Base-by-base conservation (phyloP, 805 yeast genomes). In the Komagataella pastoris region DNA sequence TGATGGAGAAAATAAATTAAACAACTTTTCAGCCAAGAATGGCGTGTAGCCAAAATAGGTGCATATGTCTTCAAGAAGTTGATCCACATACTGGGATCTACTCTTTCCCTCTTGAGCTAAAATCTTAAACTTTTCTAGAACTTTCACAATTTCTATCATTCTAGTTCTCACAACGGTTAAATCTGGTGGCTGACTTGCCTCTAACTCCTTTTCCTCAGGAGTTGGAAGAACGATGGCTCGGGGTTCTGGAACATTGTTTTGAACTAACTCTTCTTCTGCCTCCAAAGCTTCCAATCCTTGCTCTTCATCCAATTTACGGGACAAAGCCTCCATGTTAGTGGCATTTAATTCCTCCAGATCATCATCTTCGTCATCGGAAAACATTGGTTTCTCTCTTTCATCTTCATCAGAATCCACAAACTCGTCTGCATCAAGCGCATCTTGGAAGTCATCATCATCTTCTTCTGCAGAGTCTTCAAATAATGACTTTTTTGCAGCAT, bases 101-200 rank as follows among this genome's bases (percentile, higher is more conserved):
- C 91, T 82, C 63, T 79, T 81, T 12, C 96, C 97, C 59, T 81
- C 90, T 65, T 89, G 96, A 6, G 88, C 84, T 60, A 88, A 64
- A 50, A 72, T 83, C 63, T 81, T 82, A 71, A 91, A 88, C 67
- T 91, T 88, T 66, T 91, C 97, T 59, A 93, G 76, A 17, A 91
- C 97, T 65, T 90, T 90, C 50, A 90, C 91, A 56, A 95, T 80
- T 71, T 93, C 99, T 59, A 91, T 81, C 85, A 93, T 91, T 70
- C 99, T 81, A 17, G 97, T 88, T 69, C 98, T 81, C 6, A 87
- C 77, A 59, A 86, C 74, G 6, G 89, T 86, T 49, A 90, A 75
- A 64, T 89, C 96, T 58, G 81, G 81, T 48, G 88, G 83, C 10
- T 64, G 61, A 14, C 74, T 75, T 30, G 72, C 71, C 57, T 73